Evolutionary conservation across 129 eudicot genomes (phyloP).

Genomic region (Flaveria brownii): DNA sequence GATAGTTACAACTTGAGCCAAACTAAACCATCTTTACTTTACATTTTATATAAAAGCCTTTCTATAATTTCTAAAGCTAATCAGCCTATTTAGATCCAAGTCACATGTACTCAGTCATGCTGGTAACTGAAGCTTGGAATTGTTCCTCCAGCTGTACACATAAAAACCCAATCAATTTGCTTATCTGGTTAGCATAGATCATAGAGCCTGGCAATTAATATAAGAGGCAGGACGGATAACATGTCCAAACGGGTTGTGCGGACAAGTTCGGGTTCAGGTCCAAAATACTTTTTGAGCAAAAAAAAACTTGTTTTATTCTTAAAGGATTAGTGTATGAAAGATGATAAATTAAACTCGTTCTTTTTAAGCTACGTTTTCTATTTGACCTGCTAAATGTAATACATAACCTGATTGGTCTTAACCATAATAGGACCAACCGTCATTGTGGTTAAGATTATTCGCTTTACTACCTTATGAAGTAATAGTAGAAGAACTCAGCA

Average conservation of each 20-base stretch:
- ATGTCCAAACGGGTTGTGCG: too few species aligned
- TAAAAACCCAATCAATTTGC: conserved; percentile 1
- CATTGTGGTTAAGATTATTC: background rate
- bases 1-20: background rate
- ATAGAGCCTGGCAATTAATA: too few species aligned
- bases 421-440: background rate
- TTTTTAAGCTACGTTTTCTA: background rate
- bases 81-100: conserved; percentile 6
- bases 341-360: background rate
- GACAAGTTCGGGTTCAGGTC: too few species aligned
- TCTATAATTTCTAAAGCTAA: background rate
- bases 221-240: too few species aligned
- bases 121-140: conserved; percentile 74
- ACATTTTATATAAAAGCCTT: conserved; percentile 19
- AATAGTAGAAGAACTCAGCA: conserved; percentile 96
- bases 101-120: conserved; percentile 40
- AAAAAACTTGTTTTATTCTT: too few species aligned
- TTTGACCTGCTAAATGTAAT: background rate
- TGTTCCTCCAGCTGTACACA: conserved; percentile 79
- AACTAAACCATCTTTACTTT: background rate
- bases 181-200: background rate
- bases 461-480: conserved; percentile 61
- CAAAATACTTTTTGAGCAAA: too few species aligned
- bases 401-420: background rate
- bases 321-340: background rate